A percentile compares a stretch with the other conserved stretches of the same genome.
These are phyloP conservation scores for Fraxinus velutina DNA, from an alignment of 305 asterid genomes.

Conservation along the genomic window DNA sequence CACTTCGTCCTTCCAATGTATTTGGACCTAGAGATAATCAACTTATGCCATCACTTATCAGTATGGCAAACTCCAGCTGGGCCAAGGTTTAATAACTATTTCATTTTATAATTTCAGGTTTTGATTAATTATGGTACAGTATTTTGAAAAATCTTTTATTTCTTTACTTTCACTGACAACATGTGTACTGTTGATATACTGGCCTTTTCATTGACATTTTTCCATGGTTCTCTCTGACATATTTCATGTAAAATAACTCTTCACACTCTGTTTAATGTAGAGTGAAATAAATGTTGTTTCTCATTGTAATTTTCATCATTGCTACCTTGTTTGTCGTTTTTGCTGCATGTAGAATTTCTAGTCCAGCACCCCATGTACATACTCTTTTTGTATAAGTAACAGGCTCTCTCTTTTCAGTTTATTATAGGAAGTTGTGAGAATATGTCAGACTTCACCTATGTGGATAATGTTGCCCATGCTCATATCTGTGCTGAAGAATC, in stretches of 20 bases:
- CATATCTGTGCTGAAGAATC: constrained; percentile 82
- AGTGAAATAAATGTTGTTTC: constrained; percentile 17
- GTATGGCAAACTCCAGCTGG: constrained; percentile 62
- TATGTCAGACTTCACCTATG: constrained; percentile 70
- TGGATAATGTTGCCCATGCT: constrained; percentile 90
- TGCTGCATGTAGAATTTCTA: constrained; percentile 23
- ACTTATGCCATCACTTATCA: constrained; percentile 51
- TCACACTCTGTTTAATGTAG: neutral
- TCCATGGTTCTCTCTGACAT: constrained; percentile 11
- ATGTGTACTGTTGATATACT: constrained; percentile 19
- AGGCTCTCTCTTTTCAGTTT: constrained; percentile 91
- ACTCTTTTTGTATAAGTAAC: constrained; percentile 67
- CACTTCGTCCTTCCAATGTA: constrained; percentile 73
- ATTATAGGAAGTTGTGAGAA: constrained; percentile 75
- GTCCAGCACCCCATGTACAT: constrained; percentile 20
- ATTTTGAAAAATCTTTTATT: neutral
- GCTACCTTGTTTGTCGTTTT: neutral
- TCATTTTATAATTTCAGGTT: constrained; percentile 17
- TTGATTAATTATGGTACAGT: neutral
- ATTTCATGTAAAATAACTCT: neutral
- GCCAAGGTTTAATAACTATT: constrained; percentile 57
- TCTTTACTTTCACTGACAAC: constrained; percentile 16
- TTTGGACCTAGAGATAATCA: constrained; percentile 74
- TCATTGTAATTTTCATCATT: neutral
- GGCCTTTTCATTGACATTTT: constrained; percentile 5